phyloP scores from a whole-genome alignment of 2,329 filamentous ascomycete genomes.

The Coleophoma cylindrospora region DNA sequence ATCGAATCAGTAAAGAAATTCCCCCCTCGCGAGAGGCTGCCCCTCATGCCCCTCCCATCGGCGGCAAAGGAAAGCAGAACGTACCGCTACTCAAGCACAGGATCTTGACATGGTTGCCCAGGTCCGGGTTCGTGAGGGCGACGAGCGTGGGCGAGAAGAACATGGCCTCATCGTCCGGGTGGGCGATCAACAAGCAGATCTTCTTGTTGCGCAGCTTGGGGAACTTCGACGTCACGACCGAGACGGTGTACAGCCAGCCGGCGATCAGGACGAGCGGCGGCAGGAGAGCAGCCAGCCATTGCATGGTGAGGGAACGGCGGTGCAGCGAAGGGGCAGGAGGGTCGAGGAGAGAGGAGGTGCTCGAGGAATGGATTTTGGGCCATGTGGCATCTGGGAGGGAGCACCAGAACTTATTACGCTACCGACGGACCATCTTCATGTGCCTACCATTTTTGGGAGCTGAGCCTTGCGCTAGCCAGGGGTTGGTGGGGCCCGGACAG shows the following conservation, averaged over 20 bases:
- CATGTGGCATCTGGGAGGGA: no score
- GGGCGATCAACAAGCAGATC: conserved; percentile 88
- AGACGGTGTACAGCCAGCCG: conserved; percentile 29
- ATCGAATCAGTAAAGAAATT: conserved; percentile 2
- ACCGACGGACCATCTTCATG: no score
- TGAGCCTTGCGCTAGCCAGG: no score
- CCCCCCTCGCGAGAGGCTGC: conserved; percentile 9
- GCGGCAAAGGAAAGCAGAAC: conserved; percentile 9
- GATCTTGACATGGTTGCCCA: conserved; percentile 90
- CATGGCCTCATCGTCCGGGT: conserved; percentile 99
- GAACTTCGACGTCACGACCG: conserved; percentile 39
- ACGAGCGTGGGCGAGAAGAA: conserved; percentile 92
- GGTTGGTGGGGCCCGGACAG: no score
- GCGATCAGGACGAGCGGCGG: conserved; percentile 34
- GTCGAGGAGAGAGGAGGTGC: neutral
- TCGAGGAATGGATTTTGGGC: no score
- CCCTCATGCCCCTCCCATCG: neutral
- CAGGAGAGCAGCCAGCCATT: conserved; percentile 19
- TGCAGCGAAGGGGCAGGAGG: neutral
- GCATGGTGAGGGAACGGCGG: conserved; percentile 11
- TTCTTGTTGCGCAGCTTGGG: conserved; percentile 74
- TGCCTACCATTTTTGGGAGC: no score
- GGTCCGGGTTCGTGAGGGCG: conserved; percentile 72
- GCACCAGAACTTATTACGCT: no score
- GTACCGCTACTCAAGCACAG: conserved; percentile 82